Percentiles rank a stretch among this genome's conserved stretches.
These are phyloP conservation scores for Apiotrichum sp. DNA, from an alignment of 1,284 basidiomycete genomes.

Conservation along the genomic window DNA sequence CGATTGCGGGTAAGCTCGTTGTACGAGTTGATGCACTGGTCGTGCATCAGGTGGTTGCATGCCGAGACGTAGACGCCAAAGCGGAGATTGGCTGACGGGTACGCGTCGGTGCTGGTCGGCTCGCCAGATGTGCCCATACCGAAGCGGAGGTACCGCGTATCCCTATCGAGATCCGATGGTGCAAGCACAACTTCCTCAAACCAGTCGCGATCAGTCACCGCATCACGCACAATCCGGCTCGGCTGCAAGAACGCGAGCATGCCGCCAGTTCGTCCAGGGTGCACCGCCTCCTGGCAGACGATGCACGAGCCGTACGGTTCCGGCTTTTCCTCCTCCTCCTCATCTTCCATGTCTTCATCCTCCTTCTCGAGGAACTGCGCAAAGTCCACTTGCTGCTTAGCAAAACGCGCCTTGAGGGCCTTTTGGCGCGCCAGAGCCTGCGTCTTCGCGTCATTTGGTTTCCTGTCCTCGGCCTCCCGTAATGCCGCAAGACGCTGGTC, in stretches of 20 bases:
- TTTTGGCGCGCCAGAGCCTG: constrained; percentile 57
- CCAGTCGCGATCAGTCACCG: constrained; percentile 62
- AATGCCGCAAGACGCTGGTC: constrained; percentile 57
- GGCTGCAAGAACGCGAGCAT: constrained; percentile 85
- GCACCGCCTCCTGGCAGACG: constrained; percentile 93
- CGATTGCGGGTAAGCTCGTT: constrained; percentile 78
- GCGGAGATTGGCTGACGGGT: constrained; percentile 63
- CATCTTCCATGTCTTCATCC: constrained; percentile 58
- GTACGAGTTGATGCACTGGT: constrained; percentile 89
- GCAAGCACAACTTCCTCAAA: constrained; percentile 68
- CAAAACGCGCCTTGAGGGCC: constrained; percentile 88
- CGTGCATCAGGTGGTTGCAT: constrained; percentile 97
- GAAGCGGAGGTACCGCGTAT: constrained; percentile 31
- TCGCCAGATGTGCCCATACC: constrained; percentile 30
- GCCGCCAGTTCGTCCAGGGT: constrained; percentile 68
- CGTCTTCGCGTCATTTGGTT: constrained; percentile 21
- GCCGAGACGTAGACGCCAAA: constrained; percentile 85
- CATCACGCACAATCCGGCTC: constrained; percentile 75
- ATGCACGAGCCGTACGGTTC: constrained; percentile 84
- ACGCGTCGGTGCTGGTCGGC: constrained; percentile 50
- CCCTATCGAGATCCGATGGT: constrained; percentile 62
- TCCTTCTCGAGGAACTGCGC: constrained; percentile 42
- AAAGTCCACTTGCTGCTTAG: constrained; percentile 80
- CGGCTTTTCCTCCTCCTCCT: constrained; percentile 50
- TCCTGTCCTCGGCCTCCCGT: constrained; percentile 47